Conservation (phyloP, 1,139 yeast species). For the Suhomyces guaymorum region DNA sequence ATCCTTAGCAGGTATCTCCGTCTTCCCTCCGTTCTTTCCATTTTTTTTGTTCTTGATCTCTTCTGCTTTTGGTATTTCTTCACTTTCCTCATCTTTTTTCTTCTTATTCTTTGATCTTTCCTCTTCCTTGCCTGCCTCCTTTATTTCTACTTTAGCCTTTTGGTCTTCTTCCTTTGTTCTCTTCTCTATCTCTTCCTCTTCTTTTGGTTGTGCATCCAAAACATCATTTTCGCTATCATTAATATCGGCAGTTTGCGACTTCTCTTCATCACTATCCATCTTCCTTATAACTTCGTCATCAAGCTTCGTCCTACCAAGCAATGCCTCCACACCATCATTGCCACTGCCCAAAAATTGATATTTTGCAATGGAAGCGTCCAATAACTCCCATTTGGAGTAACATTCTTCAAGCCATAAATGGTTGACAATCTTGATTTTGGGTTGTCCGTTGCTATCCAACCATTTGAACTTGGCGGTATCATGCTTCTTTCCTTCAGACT, state of each 20-base stretch:
- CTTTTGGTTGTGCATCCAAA: constrained; percentile 22
- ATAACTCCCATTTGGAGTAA: constrained; percentile 57
- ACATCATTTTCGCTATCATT: constrained; percentile 44
- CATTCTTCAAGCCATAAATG: constrained; percentile 92
- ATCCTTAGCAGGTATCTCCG: neutral
- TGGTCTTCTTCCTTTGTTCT: constrained; percentile 4
- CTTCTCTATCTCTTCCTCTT: constrained; percentile 8
- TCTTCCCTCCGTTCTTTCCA: neutral
- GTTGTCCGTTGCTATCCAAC: constrained; percentile 27
- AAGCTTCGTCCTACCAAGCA: constrained; percentile 54
- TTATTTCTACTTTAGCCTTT: neutral
- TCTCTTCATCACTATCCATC: constrained; percentile 35
- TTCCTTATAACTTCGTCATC: constrained; percentile 39
- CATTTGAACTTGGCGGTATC: constrained; percentile 70
- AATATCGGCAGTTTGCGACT: constrained; percentile 20
- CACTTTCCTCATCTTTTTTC: neutral
- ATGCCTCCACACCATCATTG: constrained; percentile 37
- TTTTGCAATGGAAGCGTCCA: constrained; percentile 45
- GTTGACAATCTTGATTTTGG: constrained; percentile 58
- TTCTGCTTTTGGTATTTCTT: neutral
- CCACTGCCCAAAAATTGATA: constrained; percentile 50
- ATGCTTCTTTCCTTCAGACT: constrained; percentile 70
- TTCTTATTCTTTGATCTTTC: neutral
- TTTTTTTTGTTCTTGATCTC: constrained; percentile 1
- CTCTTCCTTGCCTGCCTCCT: neutral